These are phyloP conservation scores for Citrus maxima DNA, from an alignment of 345 rosid genomes.

Conservation along the genomic window DNA sequence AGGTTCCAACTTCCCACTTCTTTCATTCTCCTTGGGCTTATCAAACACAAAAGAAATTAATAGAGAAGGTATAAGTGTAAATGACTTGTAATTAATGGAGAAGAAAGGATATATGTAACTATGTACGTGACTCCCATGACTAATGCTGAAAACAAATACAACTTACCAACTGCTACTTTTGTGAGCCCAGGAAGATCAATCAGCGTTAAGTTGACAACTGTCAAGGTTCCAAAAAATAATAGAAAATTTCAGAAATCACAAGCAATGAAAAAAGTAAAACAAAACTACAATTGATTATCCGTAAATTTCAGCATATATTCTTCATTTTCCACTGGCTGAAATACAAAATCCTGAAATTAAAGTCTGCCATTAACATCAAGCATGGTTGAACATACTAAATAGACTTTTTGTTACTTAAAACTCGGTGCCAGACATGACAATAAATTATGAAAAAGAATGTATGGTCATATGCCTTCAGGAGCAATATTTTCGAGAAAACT, in stretches of 20 bases:
- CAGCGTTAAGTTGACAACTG: conserved; percentile 97
- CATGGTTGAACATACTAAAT: not conserved
- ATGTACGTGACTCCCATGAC: not conserved
- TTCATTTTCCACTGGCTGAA: not conserved
- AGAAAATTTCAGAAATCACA: not conserved
- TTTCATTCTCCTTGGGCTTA: not conserved
- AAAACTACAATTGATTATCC: not conserved
- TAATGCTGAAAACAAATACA: not conserved
- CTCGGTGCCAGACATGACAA: not conserved
- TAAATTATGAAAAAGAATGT: not conserved
- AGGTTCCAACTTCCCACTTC: conserved; percentile 1
- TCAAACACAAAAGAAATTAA: not conserved
- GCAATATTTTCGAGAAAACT: not conserved
- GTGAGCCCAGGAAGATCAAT: conserved; percentile 99
- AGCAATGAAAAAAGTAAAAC: not conserved
- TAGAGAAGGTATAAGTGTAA: not conserved
- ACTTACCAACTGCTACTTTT: conserved; percentile 97
- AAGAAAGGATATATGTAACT: not conserved
- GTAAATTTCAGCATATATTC: not conserved
- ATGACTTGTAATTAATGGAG: not conserved
- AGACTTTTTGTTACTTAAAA: not conserved
- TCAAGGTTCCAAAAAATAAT: conserved; percentile 21
- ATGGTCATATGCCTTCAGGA: not conserved
- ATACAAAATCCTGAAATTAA: not conserved
- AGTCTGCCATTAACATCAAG: not conserved